Evolutionary conservation across 345 rosid genomes (phyloP).

Genomic region (Nephelium lappaceum): DNA sequence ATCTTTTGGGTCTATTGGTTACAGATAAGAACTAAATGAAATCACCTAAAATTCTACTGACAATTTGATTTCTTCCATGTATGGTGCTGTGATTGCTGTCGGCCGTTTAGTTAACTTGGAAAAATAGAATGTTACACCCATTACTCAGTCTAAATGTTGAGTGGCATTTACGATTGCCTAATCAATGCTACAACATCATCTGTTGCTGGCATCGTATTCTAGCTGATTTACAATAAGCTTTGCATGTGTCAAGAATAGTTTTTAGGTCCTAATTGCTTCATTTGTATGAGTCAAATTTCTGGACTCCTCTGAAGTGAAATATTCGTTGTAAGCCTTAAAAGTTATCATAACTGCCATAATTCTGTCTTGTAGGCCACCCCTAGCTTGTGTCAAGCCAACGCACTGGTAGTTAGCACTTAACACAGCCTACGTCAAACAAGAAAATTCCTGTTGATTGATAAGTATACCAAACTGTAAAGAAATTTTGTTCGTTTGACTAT

Average conservation of each 20-base stretch:
- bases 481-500: not conserved
- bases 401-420: not conserved
- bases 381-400: not conserved
- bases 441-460: not conserved
- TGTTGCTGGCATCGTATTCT: not conserved
- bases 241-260: not conserved
- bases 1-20: no score
- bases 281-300: not conserved
- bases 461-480: not conserved
- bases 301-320: not conserved
- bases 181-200: not conserved
- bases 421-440: not conserved
- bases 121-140: not conserved
- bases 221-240: not conserved
- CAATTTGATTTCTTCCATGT: not conserved
- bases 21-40: not conserved
- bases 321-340: not conserved
- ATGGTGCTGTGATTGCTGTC: not conserved
- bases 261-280: not conserved
- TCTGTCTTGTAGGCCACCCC: not conserved
- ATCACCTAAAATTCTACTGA: not conserved
- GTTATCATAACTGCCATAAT: not conserved
- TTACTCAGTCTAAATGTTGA: not conserved
- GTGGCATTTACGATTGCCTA: not conserved
- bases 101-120: slow-evolving; percentile 1